Conservation (phyloP, 1,139 yeast genomes). For the Suhomyces bokatorum region DNA sequence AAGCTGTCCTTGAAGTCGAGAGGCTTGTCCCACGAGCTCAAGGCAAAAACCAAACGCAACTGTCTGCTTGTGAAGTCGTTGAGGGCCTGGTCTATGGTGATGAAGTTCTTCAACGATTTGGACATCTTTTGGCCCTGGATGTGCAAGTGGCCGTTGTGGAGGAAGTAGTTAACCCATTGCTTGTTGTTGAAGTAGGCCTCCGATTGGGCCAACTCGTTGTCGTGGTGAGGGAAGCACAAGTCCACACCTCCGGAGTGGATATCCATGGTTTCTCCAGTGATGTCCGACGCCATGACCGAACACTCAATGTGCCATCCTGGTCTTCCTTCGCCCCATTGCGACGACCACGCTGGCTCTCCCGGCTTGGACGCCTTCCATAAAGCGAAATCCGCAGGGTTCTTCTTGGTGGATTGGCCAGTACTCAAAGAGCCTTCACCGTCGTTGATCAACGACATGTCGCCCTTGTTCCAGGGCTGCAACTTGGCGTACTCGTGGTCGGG, state of each 20-base stretch:
- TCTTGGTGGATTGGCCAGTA: slow-evolving; percentile 54
- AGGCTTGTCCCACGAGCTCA: slow-evolving; percentile 90
- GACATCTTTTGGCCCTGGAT: slow-evolving; percentile 99
- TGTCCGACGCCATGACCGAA: slow-evolving; percentile 96
- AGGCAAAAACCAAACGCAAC: slow-evolving; percentile 83
- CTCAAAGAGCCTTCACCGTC: slow-evolving; percentile 95
- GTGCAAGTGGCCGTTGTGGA: slow-evolving; percentile 96
- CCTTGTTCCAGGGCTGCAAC: slow-evolving; percentile 97
- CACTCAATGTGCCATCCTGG: slow-evolving; percentile 99
- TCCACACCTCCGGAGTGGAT: slow-evolving; percentile 98
- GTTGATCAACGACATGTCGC: slow-evolving; percentile 77
- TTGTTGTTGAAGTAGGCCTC: slow-evolving; percentile 87
- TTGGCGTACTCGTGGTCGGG: slow-evolving; percentile 86
- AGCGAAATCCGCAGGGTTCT: slow-evolving; percentile 84
- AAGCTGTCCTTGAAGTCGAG: slow-evolving; percentile 87
- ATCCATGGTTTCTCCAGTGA: slow-evolving; percentile 81
- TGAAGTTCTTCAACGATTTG: slow-evolving; percentile 89
- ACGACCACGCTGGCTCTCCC: slow-evolving; percentile 95
- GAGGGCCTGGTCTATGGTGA: slow-evolving; percentile 90
- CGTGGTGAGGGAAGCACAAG: slow-evolving; percentile 99
- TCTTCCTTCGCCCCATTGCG: slow-evolving; percentile 97
- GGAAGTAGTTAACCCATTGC: slow-evolving; percentile 96
- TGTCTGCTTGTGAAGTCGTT: slow-evolving; percentile 71
- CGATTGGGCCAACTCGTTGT: slow-evolving; percentile 94
- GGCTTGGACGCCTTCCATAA: slow-evolving; percentile 96